These are phyloP conservation scores for Mucor piriformis DNA, from an alignment of 371 early-diverging fungal genomes.

Conservation along the genomic window DNA sequence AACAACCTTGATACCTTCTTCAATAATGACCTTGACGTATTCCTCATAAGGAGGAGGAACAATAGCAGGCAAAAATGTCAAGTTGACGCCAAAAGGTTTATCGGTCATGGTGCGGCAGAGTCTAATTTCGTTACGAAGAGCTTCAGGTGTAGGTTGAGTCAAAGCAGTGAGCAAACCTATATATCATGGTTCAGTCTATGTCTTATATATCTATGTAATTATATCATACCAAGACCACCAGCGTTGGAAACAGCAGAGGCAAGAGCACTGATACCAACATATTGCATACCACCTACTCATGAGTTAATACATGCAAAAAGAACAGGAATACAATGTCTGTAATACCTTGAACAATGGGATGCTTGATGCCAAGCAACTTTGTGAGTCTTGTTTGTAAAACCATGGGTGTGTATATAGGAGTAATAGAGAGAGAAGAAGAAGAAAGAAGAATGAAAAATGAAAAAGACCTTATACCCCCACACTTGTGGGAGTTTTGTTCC, in stretches of 20 bases:
- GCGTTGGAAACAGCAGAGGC: conserved; percentile 95
- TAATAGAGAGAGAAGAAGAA: too few species aligned
- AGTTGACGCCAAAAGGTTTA: conserved; percentile 82
- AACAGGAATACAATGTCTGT: not conserved
- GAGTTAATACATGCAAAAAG: not conserved
- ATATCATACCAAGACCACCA: conserved; percentile 76
- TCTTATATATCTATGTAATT: not conserved
- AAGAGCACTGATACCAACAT: conserved; percentile 75
- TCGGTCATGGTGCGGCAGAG: conserved; percentile 76
- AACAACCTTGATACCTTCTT: conserved; percentile 81
- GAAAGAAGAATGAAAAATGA: too few species aligned
- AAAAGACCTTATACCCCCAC: too few species aligned
- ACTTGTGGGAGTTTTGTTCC: too few species aligned
- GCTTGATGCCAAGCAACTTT: conserved; percentile 66
- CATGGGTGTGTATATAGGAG: too few species aligned
- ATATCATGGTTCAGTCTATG: not conserved
- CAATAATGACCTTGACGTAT: conserved; percentile 75
- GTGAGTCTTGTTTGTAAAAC: conserved; percentile 29
- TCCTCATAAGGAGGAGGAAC: conserved; percentile 81
- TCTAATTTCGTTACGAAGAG: conserved; percentile 69
- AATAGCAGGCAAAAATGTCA: conserved; percentile 68
- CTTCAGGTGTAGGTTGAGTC: conserved; percentile 88
- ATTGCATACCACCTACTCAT: conserved; percentile 35
- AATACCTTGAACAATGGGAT: conserved; percentile 21
- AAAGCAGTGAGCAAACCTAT: conserved; percentile 80